Percentiles rank a stretch among this genome's conserved stretches.
Conservation (phyloP, 352 stramenopile genomes). For the Phytophthora aleatoria region DNA sequence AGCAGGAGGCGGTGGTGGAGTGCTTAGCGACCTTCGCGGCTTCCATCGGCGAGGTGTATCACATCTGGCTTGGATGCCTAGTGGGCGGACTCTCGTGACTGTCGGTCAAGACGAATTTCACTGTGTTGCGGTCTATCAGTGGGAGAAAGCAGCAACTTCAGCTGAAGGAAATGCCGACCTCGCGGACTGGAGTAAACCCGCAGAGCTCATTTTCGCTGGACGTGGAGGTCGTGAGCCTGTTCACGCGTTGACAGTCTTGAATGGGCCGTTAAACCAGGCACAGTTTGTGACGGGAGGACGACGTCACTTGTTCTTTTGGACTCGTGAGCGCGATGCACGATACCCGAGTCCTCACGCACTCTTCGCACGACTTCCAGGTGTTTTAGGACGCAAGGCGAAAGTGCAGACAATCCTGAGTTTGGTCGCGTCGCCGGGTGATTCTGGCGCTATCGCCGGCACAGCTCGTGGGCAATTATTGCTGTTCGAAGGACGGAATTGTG, state of each 20-base stretch:
- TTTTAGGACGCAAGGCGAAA: conserved; percentile 71
- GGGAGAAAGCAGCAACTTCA: conserved; percentile 34
- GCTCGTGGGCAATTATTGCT: conserved; percentile 77
- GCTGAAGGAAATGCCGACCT: background rate
- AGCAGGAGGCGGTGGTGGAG: conserved; percentile 31
- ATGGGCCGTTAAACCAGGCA: conserved; percentile 25
- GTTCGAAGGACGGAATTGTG: conserved; percentile 81
- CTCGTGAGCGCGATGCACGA: conserved; percentile 60
- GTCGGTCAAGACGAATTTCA: conserved; percentile 74
- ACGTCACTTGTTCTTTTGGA: conserved; percentile 79
- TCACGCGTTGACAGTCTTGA: conserved; percentile 39
- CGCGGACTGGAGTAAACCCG: conserved; percentile 60
- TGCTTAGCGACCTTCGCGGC: conserved; percentile 66
- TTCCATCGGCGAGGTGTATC: conserved; percentile 72
- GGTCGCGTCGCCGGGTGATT: conserved; percentile 46
- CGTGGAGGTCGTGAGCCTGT: conserved; percentile 56
- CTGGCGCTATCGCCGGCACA: conserved; percentile 63
- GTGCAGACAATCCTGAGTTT: conserved; percentile 74
- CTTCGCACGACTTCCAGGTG: conserved; percentile 55
- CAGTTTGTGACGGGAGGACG: conserved; percentile 72
- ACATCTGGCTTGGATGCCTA: conserved; percentile 77
- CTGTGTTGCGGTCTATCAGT: conserved; percentile 82
- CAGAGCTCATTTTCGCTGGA: conserved; percentile 59
- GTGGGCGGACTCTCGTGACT: conserved; percentile 65
- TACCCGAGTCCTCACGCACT: conserved; percentile 52